Evolutionary conservation across 2,329 filamentous ascomycete genomes (phyloP).

Genomic region (Arthrobotrys iridis): DNA sequence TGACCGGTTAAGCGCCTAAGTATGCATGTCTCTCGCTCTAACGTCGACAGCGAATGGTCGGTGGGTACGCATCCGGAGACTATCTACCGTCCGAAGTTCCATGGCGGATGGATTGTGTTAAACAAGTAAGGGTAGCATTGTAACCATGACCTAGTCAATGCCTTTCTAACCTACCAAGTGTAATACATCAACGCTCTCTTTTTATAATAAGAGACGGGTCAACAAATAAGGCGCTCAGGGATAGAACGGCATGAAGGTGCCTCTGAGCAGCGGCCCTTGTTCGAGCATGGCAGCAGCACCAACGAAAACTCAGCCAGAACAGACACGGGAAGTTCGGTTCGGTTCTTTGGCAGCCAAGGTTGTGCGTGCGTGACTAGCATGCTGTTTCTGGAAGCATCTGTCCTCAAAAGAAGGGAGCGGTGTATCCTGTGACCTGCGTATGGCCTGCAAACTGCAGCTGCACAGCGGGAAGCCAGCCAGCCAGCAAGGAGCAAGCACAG

Average conservation of each 20-base stretch:
- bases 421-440: constrained; percentile 54
- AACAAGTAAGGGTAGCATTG: too few relatives aligned
- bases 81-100: constrained; percentile 42
- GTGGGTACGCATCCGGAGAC: constrained; percentile 21
- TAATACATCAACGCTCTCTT: too few relatives aligned
- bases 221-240: constrained; percentile 35
- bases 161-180: too few relatives aligned
- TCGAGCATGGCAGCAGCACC: constrained; percentile 30
- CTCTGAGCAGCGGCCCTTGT: constrained; percentile 47
- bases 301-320: constrained; percentile 17
- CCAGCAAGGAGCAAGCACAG: constrained; percentile 31
- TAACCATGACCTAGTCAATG: too few relatives aligned
- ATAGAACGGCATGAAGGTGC: constrained; percentile 49
- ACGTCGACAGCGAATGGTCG: constrained; percentile 9
- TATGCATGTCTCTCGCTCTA: constrained; percentile 7
- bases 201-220: neutral
- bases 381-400: constrained; percentile 51
- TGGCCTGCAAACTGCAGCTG: constrained; percentile 53
- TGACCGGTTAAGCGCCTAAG: constrained; percentile 38
- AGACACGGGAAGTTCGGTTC: constrained; percentile 26
- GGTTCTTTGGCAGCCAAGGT: constrained; percentile 26
- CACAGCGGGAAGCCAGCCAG: constrained; percentile 51
- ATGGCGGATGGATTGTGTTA: constrained; percentile 21
- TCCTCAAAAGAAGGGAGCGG: constrained; percentile 27
- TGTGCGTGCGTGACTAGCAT: constrained; percentile 49